phyloP scores from a whole-genome alignment of 306 rosid genomes.

The Vigna mungo region DNA sequence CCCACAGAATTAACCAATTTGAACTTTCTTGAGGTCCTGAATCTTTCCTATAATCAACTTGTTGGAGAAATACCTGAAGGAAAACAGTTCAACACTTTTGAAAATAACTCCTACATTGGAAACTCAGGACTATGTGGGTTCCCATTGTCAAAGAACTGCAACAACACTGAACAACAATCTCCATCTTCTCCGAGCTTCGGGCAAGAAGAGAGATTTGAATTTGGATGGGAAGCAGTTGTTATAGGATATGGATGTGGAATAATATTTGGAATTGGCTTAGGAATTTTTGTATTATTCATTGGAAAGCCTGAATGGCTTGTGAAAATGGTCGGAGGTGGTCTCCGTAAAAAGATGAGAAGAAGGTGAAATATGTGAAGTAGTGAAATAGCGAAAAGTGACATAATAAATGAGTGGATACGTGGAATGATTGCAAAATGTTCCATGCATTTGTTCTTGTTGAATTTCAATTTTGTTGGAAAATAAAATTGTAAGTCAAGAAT shows the following conservation, averaged over 20 bases:
- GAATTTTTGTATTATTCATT: constrained; percentile 17
- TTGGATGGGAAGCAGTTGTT: constrained; percentile 48
- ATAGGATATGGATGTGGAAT: constrained; percentile 54
- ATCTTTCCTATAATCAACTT: constrained; percentile 46
- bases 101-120: constrained; percentile 40
- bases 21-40: neutral
- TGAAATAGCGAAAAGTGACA: neutral
- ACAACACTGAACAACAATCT: neutral
- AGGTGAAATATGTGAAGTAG: neutral
- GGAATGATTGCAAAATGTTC: no score
- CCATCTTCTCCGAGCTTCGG: neutral
- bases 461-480: no score
- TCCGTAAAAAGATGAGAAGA: neutral
- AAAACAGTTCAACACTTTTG: constrained; percentile 28
- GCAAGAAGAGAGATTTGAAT: constrained; percentile 14
- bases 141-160: no score
- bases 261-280: constrained; percentile 38
- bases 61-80: constrained; percentile 42
- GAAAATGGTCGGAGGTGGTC: no score
- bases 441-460: no score
- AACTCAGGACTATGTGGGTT: neutral
- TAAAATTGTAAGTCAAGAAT: no score
- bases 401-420: no score
- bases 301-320: neutral
- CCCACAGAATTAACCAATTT: constrained; percentile 35